phyloP scores from a whole-genome alignment of 192 early-diverging fungal genomes.

The Linnemannia elongata region DNA sequence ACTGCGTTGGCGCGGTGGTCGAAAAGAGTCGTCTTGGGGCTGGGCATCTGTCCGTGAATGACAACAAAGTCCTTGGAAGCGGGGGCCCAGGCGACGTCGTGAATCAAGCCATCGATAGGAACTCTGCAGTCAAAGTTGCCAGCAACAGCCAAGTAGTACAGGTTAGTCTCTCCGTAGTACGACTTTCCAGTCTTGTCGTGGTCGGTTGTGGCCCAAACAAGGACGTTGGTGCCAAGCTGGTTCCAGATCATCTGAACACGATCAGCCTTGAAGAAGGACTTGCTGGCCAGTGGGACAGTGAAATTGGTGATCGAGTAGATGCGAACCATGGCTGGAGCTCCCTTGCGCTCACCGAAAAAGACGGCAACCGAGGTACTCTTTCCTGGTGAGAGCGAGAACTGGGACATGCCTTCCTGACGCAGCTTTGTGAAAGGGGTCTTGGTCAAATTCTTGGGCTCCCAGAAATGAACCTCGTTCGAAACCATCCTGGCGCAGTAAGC shows the following conservation, averaged over 20 bases:
- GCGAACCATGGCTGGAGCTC: conserved; percentile 86
- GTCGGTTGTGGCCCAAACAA: conserved; percentile 95
- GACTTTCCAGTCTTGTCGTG: conserved; percentile 95
- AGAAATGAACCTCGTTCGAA: conserved; percentile 92
- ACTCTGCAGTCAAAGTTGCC: conserved; percentile 96
- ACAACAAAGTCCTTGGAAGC: conserved; percentile 98
- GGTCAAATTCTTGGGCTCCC: conserved; percentile 72
- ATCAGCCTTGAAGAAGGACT: conserved; percentile 97
- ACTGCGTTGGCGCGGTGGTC: conserved; percentile 89
- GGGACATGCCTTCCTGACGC: conserved; percentile 79
- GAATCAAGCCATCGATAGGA: conserved; percentile 89
- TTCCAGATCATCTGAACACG: conserved; percentile 96
- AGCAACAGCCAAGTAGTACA: conserved; percentile 91
- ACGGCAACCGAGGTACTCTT: conserved; percentile 85
- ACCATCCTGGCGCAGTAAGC: conserved; percentile 87
- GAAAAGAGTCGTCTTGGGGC: conserved; percentile 92
- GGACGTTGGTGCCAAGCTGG: conserved; percentile 84
- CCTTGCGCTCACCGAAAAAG: conserved; percentile 91
- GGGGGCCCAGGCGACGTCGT: conserved; percentile 96
- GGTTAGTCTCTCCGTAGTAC: conserved; percentile 97
- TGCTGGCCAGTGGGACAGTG: conserved; percentile 79
- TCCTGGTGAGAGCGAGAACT: conserved; percentile 93
- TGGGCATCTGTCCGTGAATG: conserved; percentile 81
- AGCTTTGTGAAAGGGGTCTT: conserved; percentile 71
- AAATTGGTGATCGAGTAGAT: conserved; percentile 89